Base-by-base conservation (phyloP, 257 asterid genomes). In the Solanum sitiens region DNA sequence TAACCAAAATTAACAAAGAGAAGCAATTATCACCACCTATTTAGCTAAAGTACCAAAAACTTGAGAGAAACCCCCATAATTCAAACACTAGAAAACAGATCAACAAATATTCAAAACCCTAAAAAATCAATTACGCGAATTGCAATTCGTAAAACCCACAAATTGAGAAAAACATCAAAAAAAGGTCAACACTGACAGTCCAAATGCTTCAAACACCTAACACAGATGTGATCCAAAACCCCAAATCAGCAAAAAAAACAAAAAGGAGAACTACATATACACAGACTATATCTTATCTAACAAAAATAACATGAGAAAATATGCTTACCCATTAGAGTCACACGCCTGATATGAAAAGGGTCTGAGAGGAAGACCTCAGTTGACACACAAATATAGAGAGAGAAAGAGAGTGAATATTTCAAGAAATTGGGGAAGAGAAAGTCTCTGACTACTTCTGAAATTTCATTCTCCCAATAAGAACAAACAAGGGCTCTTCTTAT, bases 381-480 rank as follows among this genome's bases (percentile, higher is more conserved):
- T 37, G 83, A 85, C 63, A 72, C 65, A 85, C 44, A 35, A 12
- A 76, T 9, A 27, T 9, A 61, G 68, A 76, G 84, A 37, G 70
- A 50, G 65, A 65, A 27, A 53, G 37, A 20, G 83, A 13, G 77
- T 30, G 90, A 65, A 37, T 47, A 65, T 35, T 74, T 84, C 33
- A 44, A 11, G 35, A 59, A 56, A 30, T 21, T 8, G 72, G 82
- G 65, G 11, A 73, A 50, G 42, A 33, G 39, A 11, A 35, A 25
- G 59, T n/a, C 86, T 61, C 71, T 50, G 53, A 88, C 77, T 73
- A 35, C 86, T 72, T 25, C 88, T 23, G 45, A 86, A 88, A 77
- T 77, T 88, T 65, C 86, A 88, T 47, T 85, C 72, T 59, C 90
- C 90, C 59, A 42, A 44, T 75, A 42, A 84, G n/a, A 53, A 16